Percentiles rank a stretch among this genome's conserved stretches.
Conservation (phyloP, 371 early-diverging fungal species). For the Actinomortierella wolfii region DNA sequence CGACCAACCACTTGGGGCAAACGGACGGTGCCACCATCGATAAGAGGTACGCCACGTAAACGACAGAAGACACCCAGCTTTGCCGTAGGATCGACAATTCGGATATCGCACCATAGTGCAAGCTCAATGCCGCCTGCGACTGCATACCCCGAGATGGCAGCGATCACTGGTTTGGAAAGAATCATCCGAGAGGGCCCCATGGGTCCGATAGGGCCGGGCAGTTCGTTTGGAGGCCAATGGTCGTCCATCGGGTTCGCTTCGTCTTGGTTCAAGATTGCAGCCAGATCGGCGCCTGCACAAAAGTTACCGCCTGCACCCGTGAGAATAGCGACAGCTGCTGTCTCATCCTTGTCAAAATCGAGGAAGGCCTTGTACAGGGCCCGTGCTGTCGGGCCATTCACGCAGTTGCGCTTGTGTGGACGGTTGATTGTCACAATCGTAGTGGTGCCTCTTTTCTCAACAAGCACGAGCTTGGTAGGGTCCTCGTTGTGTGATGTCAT, state of each 20-base stretch:
- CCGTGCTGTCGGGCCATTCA: slow-evolving; percentile 45
- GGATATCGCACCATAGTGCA: slow-evolving; percentile 54
- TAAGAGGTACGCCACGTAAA: slow-evolving; percentile 48
- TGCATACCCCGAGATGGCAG: slow-evolving; percentile 50
- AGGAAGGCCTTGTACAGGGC: slow-evolving; percentile 48
- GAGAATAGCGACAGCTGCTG: slow-evolving; percentile 46
- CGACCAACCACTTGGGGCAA: slow-evolving; percentile 49
- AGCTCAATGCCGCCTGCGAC: slow-evolving; percentile 53
- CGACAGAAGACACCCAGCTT: slow-evolving; percentile 51
- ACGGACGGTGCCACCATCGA: slow-evolving; percentile 50
- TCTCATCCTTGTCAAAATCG: slow-evolving; percentile 46
- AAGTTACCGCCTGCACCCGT: slow-evolving; percentile 52
- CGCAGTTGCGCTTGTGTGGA: slow-evolving; percentile 49
- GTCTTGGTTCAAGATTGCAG: slow-evolving; percentile 35
- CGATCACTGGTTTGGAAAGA: slow-evolving; percentile 51
- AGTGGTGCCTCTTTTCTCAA: slow-evolving; percentile 26
- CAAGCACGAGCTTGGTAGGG: slow-evolving; percentile 24
- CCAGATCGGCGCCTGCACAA: slow-evolving; percentile 51
- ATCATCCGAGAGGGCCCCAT: slow-evolving; percentile 52
- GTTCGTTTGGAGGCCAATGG: slow-evolving; percentile 28
- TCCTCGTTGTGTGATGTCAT: slow-evolving; percentile 15
- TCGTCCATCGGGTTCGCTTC: slow-evolving; percentile 35
- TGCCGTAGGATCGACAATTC: slow-evolving; percentile 46
- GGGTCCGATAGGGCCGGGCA: slow-evolving; percentile 46
- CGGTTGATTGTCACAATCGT: slow-evolving; percentile 48